Base-by-base conservation (phyloP, 768 basidiomycete species). In the Trametes punicea region DNA sequence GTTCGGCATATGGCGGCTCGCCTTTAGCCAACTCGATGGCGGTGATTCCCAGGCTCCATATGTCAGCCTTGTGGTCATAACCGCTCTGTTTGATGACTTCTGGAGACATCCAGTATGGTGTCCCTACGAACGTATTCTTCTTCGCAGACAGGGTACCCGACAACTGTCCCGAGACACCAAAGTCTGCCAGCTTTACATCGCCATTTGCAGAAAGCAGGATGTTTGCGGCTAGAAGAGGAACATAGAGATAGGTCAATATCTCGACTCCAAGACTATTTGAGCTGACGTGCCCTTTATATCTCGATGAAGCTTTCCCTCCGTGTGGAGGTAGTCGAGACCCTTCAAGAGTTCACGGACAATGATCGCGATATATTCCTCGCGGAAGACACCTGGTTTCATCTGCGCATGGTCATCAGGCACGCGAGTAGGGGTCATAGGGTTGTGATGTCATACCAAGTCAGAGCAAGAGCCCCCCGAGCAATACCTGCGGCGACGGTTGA, bases 101-200 rank as follows among this genome's bases (percentile, higher is more conserved):
- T 6, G 97, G 97, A 6, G 93, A 93, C 97, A 99, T 99, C 97
- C 97, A 99, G 69, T 98, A 99, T 3, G 96, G 96, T 16, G 96
- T 95, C 26, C 93, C 93, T 29, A 96, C 96, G 69, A 95, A 98
- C 0, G 96, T 99, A 65, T 99, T 98, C 82, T 98, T 94, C 81
- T 93, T 93, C 18, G 90, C 91, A 10, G 89, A 91, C 40, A 95
- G 75, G 1, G 91, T 95, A 3, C 93, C 93, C 20, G 91, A 94
- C 26, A 99, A 79, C 67, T 99, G 97, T 26, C 97, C 97, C 1
- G 95, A 98, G 4, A 99, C 97, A 67, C 97, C 97, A 67, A 99
- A 99, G 69, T 99, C 97, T 41, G 97, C 97, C 23, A 99, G 79
- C 70, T 99, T 99, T 62, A 99, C 96, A 62, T 96, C 93, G 10